These are phyloP conservation scores for Immersiporthe knoxdaviesiana DNA, from an alignment of 2,329 filamentous ascomycete genomes.

Conservation along the genomic window DNA sequence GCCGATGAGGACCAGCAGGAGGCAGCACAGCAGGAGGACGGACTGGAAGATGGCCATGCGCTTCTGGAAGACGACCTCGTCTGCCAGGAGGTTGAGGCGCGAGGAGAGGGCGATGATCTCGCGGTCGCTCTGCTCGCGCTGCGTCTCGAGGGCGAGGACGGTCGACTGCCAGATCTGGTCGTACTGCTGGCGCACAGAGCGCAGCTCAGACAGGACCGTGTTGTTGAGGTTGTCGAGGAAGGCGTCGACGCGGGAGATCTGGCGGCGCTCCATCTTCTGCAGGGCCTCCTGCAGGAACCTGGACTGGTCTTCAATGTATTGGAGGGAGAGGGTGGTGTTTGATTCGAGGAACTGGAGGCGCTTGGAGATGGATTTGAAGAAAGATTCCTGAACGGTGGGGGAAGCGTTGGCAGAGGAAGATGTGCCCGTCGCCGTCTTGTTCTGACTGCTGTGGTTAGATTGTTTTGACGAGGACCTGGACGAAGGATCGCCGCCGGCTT, in stretches of 20 bases:
- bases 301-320: conserved; percentile 97
- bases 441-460: conserved; percentile 15
- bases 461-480: conserved; percentile 18
- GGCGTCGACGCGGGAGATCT: conserved; percentile 77
- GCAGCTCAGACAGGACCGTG: conserved; percentile 82
- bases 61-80: conserved; percentile 86
- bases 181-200: conserved; percentile 80
- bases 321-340: conserved; percentile 88
- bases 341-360: conserved; percentile 87
- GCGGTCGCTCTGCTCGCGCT: conserved; percentile 80
- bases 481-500: conserved; percentile 1
- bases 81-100: conserved; percentile 85
- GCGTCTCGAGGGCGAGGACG: conserved; percentile 85
- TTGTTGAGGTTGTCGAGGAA: conserved; percentile 86
- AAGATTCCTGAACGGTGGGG: conserved; percentile 92
- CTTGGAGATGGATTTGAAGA: conserved; percentile 96
- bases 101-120: conserved; percentile 82
- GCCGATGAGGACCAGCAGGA: conserved; percentile 85
- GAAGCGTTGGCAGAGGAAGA: conserved; percentile 46
- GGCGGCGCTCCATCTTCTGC: conserved; percentile 82
- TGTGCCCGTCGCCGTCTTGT: conserved; percentile 21
- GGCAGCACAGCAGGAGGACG: conserved; percentile 81
- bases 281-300: conserved; percentile 87
- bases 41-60: conserved; percentile 93
- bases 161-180: conserved; percentile 97